phyloP scores from a whole-genome alignment of 148 eudicot genomes.

The Rhododendron simsii region DNA sequence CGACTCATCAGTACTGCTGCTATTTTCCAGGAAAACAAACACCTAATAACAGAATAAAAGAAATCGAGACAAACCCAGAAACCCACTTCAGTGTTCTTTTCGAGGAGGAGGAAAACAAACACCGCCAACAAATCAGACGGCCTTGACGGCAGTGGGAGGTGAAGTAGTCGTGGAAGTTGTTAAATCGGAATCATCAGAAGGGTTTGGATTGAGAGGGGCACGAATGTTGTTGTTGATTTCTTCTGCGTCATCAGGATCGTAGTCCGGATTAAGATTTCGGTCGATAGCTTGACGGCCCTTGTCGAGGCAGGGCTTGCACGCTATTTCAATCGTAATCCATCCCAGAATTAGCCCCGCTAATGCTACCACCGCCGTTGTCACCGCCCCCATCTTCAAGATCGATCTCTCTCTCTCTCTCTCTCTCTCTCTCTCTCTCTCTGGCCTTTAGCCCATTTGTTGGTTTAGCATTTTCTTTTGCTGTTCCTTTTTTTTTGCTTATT shows the following conservation, averaged over 20 bases:
- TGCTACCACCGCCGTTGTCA: slow-evolving; percentile 67
- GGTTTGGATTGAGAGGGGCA: slow-evolving; percentile 52
- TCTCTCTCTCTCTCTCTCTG: slow-evolving; percentile 7
- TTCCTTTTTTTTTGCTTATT: too few species aligned
- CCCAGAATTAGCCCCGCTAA: slow-evolving; percentile 63
- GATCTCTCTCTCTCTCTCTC: slow-evolving; percentile 19
- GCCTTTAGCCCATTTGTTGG: not conserved
- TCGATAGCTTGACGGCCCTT: slow-evolving; percentile 86
- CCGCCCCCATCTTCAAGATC: slow-evolving; percentile 49
- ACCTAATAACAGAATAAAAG: not conserved
- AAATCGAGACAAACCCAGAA: not conserved
- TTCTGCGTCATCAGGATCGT: slow-evolving; percentile 70
- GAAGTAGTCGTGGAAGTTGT: slow-evolving; percentile 7
- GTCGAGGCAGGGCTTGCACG: slow-evolving; percentile 87
- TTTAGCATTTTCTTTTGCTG: too few species aligned
- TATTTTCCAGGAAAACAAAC: too few species aligned
- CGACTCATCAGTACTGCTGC: too few species aligned
- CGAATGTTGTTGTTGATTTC: slow-evolving; percentile 18
- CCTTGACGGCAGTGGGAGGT: slow-evolving; percentile 26
- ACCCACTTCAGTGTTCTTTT: not conserved
- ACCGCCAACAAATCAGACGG: slow-evolving; percentile 19
- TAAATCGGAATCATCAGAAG: slow-evolving; percentile 13
- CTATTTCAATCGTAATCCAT: slow-evolving; percentile 75
- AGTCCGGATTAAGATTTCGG: slow-evolving; percentile 77
- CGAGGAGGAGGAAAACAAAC: not conserved